These are phyloP conservation scores for Pseudocercospora pini-densiflorae DNA, from an alignment of 2,329 filamentous ascomycete genomes.

Conservation along the genomic window DNA sequence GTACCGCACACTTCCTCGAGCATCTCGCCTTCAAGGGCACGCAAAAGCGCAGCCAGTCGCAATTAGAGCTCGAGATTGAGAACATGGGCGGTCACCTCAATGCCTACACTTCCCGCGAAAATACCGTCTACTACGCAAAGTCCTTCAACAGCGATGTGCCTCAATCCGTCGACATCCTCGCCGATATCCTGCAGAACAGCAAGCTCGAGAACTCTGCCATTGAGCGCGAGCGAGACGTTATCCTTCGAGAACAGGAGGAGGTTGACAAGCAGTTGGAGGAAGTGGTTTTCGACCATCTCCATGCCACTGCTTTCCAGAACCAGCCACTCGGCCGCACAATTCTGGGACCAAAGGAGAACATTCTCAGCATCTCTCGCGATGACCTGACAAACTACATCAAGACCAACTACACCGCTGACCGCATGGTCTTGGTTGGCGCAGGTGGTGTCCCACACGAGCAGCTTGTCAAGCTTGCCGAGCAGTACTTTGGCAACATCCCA, in stretches of 20 bases:
- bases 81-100: slow-evolving; percentile 99
- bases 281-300: slow-evolving; percentile 98
- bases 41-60: slow-evolving; percentile 89
- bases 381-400: slow-evolving; percentile 97
- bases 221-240: slow-evolving; percentile 98
- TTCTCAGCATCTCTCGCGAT: slow-evolving; percentile 88
- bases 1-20: slow-evolving; percentile 99
- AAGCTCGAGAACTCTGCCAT: slow-evolving; percentile 93
- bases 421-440: slow-evolving; percentile 97
- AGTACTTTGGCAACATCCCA: slow-evolving; percentile 86
- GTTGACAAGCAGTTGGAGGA: slow-evolving; percentile 99
- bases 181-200: slow-evolving; percentile 99
- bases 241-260: slow-evolving; percentile 97
- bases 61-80: slow-evolving; percentile 99
- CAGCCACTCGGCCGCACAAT: slow-evolving; percentile 98
- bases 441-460: slow-evolving; percentile 93
- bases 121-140: slow-evolving; percentile 99
- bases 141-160: slow-evolving; percentile 98
- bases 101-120: slow-evolving; percentile 99
- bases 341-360: slow-evolving; percentile 97
- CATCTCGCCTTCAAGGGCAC: slow-evolving; percentile 99
- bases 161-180: slow-evolving; percentile 95
- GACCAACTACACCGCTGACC: slow-evolving; percentile 99
- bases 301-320: slow-evolving; percentile 96
- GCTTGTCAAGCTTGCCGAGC: slow-evolving; percentile 94